Evolutionary conservation across 768 basidiomycete genomes (phyloP).

Genomic region (Lactarius evosmus): DNA sequence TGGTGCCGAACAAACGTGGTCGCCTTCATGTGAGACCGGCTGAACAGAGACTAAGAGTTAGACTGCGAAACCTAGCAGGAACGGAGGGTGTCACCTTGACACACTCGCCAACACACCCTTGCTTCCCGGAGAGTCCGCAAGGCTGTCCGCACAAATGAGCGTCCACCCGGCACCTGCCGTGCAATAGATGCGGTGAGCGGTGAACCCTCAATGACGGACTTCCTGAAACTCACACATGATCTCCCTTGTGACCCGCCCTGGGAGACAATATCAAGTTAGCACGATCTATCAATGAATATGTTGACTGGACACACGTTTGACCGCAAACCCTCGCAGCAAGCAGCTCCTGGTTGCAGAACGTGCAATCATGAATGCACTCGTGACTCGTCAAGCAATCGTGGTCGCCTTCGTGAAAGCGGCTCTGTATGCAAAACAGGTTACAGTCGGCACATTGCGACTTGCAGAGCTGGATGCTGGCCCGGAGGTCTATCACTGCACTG

Average conservation of each 20-base stretch:
- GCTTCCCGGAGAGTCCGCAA: slow-evolving; percentile 46
- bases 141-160: slow-evolving; percentile 51
- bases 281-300: not conserved
- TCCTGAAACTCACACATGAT: slow-evolving; percentile 47
- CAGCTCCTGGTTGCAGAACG: slow-evolving; percentile 39
- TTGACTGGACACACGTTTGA: slow-evolving; percentile 40
- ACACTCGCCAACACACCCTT: slow-evolving; percentile 51
- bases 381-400: slow-evolving; percentile 55
- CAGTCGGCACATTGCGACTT: slow-evolving; percentile 45
- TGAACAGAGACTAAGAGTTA: not conserved
- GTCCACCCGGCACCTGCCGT: slow-evolving; percentile 42
- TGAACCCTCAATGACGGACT: not conserved
- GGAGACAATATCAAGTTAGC: slow-evolving; percentile 23
- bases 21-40: slow-evolving; percentile 34
- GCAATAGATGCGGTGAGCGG: not conserved
- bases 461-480: slow-evolving; percentile 47
- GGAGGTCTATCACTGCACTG: slow-evolving; percentile 43
- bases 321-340: slow-evolving; percentile 38
- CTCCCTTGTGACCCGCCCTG: slow-evolving; percentile 55
- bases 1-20: slow-evolving; percentile 52
- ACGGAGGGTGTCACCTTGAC: slow-evolving; percentile 42
- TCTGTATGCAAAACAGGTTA: slow-evolving; percentile 47
- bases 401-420: slow-evolving; percentile 42
- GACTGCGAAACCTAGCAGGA: not conserved
- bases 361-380: slow-evolving; percentile 43